Percentiles rank a stretch among this genome's conserved stretches.
These are phyloP conservation scores for Torulaspora globosa DNA, from an alignment of 1,139 yeast species.

Conservation along the genomic window DNA sequence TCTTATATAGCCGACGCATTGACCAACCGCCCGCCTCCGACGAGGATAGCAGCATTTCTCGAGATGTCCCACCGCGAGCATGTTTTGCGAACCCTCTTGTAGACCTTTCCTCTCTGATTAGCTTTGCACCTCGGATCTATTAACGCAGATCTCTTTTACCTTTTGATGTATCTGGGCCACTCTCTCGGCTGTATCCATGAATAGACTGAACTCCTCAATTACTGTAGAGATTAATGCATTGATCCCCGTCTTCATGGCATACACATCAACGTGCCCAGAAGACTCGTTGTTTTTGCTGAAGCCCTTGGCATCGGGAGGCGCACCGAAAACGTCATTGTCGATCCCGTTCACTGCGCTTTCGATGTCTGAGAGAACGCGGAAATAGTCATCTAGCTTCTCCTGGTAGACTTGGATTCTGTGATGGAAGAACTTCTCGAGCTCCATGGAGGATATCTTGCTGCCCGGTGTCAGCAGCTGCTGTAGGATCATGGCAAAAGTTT, in stretches of 20 bases:
- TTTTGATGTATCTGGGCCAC: conserved; percentile 87
- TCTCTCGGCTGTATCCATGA: conserved; percentile 86
- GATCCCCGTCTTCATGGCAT: conserved; percentile 29
- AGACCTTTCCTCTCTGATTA: background rate
- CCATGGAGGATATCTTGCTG: conserved; percentile 54
- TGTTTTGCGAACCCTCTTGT: background rate
- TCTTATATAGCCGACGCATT: background rate
- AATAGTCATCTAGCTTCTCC: conserved; percentile 62
- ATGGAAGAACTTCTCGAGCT: conserved; percentile 52
- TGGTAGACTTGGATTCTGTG: conserved; percentile 50
- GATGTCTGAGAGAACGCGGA: conserved; percentile 60
- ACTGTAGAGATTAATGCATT: conserved; percentile 46
- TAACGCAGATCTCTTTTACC: conserved; percentile 41
- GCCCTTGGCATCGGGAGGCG: conserved; percentile 12
- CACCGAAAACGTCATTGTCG: conserved; percentile 43
- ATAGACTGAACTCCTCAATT: conserved; percentile 74
- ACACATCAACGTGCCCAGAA: conserved; percentile 15
- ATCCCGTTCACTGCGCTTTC: conserved; percentile 74
- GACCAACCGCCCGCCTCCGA: background rate
- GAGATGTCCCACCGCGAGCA: background rate
- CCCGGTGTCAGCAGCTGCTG: conserved; percentile 67
- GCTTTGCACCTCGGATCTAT: background rate
- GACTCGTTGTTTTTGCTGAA: conserved; percentile 9
- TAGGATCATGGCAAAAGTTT: conserved; percentile 60
- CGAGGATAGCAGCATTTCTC: background rate